Base-by-base conservation (phyloP, 495 filamentous ascomycete species). In the Schizothecium vesticola region DNA sequence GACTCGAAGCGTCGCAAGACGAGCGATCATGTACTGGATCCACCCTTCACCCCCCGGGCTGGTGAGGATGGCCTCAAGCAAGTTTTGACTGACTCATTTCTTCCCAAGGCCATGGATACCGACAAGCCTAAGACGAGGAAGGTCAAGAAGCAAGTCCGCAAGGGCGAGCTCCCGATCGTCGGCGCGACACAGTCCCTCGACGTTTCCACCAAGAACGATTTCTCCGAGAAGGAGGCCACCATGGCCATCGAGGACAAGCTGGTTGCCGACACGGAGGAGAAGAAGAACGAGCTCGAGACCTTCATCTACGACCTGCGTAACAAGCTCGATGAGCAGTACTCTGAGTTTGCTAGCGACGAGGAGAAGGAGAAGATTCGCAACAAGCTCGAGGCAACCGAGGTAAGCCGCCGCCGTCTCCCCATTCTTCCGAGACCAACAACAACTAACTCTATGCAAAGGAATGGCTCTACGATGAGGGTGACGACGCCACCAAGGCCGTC, bases 211-310 rank as follows among this genome's bases (percentile, higher is more conserved):
- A 96, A 91, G 85, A 84, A 89, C 64, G 74, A 80, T 59, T 81
- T 85, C 70, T 79, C 85, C 36, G 96, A 98, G 86, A 88, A 89
- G 76, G 95, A 99, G 81, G 86, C 87, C 66, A 72, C 88, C 69
- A 97, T 99, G 95, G 86, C 92, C 76, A 94, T 95, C 89, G 92
- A 98, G 78, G 95, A 99, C 83, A 99, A 98, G 85, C 87, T 97
- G 51, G 94, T 99, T 56, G 92, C 93, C 65, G 96, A 98, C 79
- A 99, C 95, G 24, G 95, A 98, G 76, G 92, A 98, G 84, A 96
- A 95, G 86, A 98, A 98, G 92, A 99, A 99, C 83, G 95, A 97
- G 79, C 90, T 99, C 56, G 95, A 99, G 85, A 89, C 91, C 51
- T 94, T 89, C 80, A 97, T 98, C 84, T 99, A 99, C 80, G 92